Percentiles rank a stretch among this genome's conserved stretches.
Evolutionary conservation across 2,329 filamentous ascomycete species (phyloP).

Genomic region (Aspergillus amoenus): DNA sequence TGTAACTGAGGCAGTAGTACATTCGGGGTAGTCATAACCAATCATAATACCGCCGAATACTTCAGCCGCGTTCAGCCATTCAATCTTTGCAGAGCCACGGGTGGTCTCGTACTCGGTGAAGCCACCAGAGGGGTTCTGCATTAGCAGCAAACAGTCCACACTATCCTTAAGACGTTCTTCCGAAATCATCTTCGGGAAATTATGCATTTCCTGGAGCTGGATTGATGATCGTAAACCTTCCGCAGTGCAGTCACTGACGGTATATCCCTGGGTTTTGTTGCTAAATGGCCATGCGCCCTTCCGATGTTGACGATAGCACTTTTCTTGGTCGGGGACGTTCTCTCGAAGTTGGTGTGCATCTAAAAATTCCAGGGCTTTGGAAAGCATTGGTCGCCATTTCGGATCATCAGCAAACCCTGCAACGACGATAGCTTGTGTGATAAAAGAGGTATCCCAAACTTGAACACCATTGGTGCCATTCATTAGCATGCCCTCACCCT

Average conservation of each 20-base stretch:
- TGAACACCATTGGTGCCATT: constrained; percentile 99
- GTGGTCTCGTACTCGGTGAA: constrained; percentile 88
- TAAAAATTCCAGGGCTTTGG: constrained; percentile 78
- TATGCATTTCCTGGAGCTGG: constrained; percentile 74
- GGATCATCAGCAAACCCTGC: constrained; percentile 74
- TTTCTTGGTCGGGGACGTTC: constrained; percentile 71
- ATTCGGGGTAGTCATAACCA: constrained; percentile 97
- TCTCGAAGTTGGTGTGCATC: constrained; percentile 90
- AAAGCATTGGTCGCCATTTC: constrained; percentile 79
- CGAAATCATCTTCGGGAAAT: constrained; percentile 72
- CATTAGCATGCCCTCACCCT: constrained; percentile 85
- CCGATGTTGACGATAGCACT: constrained; percentile 83
- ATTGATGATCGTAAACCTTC: constrained; percentile 88
- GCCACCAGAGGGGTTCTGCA: constrained; percentile 84
- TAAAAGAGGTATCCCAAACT: constrained; percentile 91
- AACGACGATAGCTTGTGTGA: constrained; percentile 78
- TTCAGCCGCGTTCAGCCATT: constrained; percentile 90
- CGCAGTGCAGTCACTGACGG: constrained; percentile 89
- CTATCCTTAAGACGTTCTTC: constrained; percentile 81
- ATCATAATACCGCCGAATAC: constrained; percentile 98
- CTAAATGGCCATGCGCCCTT: constrained; percentile 98
- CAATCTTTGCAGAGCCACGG: constrained; percentile 73
- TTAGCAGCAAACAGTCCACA: constrained; percentile 84
- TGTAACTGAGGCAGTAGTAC: constrained; percentile 91
- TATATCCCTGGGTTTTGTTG: constrained; percentile 88